Evolutionary conservation across 768 basidiomycete genomes (phyloP).

Genomic region (Zangia roseola): DNA sequence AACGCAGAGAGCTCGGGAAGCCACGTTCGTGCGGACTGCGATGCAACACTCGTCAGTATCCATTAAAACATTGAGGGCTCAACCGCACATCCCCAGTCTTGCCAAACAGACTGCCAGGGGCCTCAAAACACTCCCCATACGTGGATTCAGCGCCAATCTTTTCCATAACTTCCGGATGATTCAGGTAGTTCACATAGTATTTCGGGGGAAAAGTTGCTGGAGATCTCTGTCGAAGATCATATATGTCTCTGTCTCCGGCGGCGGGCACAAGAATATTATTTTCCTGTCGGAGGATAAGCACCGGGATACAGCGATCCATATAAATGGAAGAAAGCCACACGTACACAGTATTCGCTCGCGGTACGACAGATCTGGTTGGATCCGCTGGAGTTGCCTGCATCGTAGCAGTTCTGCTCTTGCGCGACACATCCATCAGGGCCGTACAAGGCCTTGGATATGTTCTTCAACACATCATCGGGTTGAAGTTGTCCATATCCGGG

Average conservation of each 20-base stretch:
- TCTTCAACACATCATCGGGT: constrained; percentile 40
- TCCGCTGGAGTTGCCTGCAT: constrained; percentile 43
- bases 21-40: constrained; percentile 35
- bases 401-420: constrained; percentile 56
- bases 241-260: constrained; percentile 48
- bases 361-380: constrained; percentile 50
- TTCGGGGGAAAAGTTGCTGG: constrained; percentile 55
- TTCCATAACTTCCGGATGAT: constrained; percentile 32
- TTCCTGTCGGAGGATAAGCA: constrained; percentile 27
- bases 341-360: constrained; percentile 58
- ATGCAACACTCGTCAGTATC: not conserved
- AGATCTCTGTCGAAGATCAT: constrained; percentile 59
- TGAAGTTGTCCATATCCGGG: constrained; percentile 69
- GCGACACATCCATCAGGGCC: constrained; percentile 49
- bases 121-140: constrained; percentile 50
- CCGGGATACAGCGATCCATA: not conserved
- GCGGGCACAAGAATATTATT: constrained; percentile 50
- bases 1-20: constrained; percentile 37
- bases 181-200: constrained; percentile 51
- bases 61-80: not conserved
- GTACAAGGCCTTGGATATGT: constrained; percentile 50
- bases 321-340: constrained; percentile 13
- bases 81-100: constrained; percentile 55
- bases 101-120: constrained; percentile 41
- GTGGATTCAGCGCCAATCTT: constrained; percentile 52